Percentiles rank a stretch among this genome's conserved stretches.
Conservation (phyloP, 306 rosid genomes). For the Quercus parvula region DNA sequence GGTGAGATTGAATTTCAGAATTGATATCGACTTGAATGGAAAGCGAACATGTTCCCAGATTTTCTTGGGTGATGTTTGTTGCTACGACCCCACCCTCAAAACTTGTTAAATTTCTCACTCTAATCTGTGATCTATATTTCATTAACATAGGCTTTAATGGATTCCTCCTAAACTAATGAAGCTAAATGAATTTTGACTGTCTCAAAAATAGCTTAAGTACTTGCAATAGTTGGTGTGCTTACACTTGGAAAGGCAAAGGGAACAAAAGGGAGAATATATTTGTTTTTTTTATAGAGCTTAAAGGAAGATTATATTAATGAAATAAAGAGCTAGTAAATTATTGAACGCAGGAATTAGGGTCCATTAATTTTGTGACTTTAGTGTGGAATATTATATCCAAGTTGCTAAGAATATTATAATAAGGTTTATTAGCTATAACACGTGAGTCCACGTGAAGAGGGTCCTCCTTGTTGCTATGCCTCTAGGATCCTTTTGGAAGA, state of each 20-base stretch:
- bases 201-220: constrained; percentile 8
- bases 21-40: constrained; percentile 19
- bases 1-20: constrained; percentile 16
- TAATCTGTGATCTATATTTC: constrained; percentile 44
- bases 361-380: constrained; percentile 36
- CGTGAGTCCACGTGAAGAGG: constrained; percentile 83
- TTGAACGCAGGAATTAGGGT: constrained; percentile 26
- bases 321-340: constrained; percentile 26
- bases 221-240: constrained; percentile 24
- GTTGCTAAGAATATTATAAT: constrained; percentile 28
- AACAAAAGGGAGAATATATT: constrained; percentile 13
- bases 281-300: constrained; percentile 12
- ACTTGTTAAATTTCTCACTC: constrained; percentile 21
- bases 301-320: constrained; percentile 18
- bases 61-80: constrained; percentile 32
- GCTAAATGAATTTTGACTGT: constrained; percentile 25
- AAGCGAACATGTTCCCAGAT: constrained; percentile 32
- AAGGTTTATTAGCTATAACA: constrained; percentile 42
- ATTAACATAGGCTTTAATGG: constrained; percentile 44
- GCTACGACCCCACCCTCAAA: constrained; percentile 38
- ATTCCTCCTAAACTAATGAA: constrained; percentile 20
- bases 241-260: constrained; percentile 37
- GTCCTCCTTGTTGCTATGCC: constrained; percentile 38
- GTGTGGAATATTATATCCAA: constrained; percentile 37
- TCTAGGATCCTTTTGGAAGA: constrained; percentile 37